Evolutionary conservation across 2,329 filamentous ascomycete species (phyloP), one percentile per base, ranked within the genome.

Genomic region (Alternaria alternata): DNA sequence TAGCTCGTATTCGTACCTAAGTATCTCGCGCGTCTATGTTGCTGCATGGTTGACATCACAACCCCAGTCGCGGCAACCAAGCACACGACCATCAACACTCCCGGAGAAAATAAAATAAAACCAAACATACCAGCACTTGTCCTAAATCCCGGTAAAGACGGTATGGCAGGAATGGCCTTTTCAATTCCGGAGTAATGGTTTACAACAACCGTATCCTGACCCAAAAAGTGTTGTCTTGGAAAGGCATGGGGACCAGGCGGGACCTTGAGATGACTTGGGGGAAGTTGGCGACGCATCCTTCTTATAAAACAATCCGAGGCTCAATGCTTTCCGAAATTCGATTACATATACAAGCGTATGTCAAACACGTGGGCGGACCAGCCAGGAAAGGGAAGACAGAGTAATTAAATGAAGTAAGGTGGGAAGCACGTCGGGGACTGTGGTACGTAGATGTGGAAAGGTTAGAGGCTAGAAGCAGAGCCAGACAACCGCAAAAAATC

Each of bases 51-150:
- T 46, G 36, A 54, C 46, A 53, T 38, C 39, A 49, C 46, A 36
- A 38, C 46, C 46, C 46, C 46, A 49, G 46, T 49, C 36, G 54
- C 59, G 60, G 64, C 47, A 61, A 41, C 56, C 38, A 43, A 63
- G 64, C 66, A 69, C 67, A 62, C 67, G 66, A 70, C 60, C 63
- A 68, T 49, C 57, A 61, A 53, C 49, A 51, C 56, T 42, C 36
- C 54, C 49, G 62, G 62, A 42, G 30, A 61, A 52, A 63, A 26
- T 26, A 26, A 7, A 66, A 62, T 59, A 49, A 5, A 52, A 32
- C 54, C 30, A 18, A 61, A 76, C 77, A 64, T 73, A 79, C 77
- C 76, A 60, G 77, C 77, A 61, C 73, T 76, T 28, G 77, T 79
- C 30, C 72, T 63, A 56, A 78, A 79, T 11, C 77, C 77, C 34